Percentiles rank a stretch among this genome's conserved stretches.
Evolutionary conservation across 441 rosid genomes (phyloP).

Genomic region (Syzygium malaccense): DNA sequence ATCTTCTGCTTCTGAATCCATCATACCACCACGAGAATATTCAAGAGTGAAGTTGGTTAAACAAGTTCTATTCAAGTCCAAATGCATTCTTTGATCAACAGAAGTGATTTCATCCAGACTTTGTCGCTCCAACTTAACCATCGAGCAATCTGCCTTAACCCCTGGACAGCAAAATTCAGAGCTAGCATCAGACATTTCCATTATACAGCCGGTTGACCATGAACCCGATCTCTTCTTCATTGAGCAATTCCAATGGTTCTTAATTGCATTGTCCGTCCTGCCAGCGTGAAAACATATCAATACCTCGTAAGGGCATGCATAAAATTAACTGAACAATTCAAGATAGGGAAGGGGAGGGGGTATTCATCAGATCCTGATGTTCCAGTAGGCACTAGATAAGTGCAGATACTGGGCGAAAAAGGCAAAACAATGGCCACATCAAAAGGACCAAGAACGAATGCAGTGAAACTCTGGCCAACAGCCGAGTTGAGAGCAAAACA

Average conservation of each 20-base stretch:
- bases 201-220: not conserved
- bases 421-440: not conserved
- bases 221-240: constrained; percentile 7
- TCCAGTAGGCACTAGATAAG: not conserved
- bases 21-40: not conserved
- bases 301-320: not conserved
- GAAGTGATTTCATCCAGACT: not conserved
- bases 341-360: not conserved
- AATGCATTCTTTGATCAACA: not conserved
- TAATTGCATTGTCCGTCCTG: constrained; percentile 18
- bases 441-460: not conserved
- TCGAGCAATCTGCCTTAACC: not conserved
- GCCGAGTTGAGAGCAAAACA: not conserved
- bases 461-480: not conserved
- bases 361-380: not conserved
- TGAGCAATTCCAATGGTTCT: constrained; percentile 15
- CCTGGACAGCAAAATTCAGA: constrained; percentile 14
- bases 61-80: not conserved
- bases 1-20: not conserved
- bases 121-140: not conserved
- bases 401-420: not conserved
- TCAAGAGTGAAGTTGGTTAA: not conserved
- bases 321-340: not conserved
- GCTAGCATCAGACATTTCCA: not conserved
- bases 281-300: not conserved